Base-by-base conservation (phyloP, 2,329 filamentous ascomycete species). In the Aspergillus tanneri region DNA sequence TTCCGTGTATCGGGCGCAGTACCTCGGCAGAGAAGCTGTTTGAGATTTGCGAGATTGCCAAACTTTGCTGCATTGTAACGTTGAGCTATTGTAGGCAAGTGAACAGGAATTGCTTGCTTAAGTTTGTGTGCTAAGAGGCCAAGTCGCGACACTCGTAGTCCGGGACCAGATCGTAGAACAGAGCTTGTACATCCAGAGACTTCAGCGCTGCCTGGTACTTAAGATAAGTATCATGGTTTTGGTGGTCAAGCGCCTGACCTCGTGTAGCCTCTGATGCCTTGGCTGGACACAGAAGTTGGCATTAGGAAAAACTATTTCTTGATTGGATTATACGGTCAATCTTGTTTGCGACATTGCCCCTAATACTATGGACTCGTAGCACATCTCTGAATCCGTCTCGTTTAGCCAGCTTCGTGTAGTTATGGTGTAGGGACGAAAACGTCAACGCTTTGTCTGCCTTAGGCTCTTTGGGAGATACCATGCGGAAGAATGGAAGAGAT, bases 121-220 rank as follows among this genome's bases (percentile, higher is more conserved):
- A n/a, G n/a, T n/a, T n/a, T n/a, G n/a, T n/a, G n/a, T n/a, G n/a
- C n/a, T n/a, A n/a, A n/a, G n/a, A n/a, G n/a, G n/a, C 54, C 12
- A 63, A 58, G 18, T 56, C 41, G 10, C 46, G 46, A 14, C 22
- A 59, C 50, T 58, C 36, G 37, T 56, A 58, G 22, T 61, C 39
- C 32, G 47, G 49, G 14, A 57, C 53, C 5, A 61, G 16, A 32
- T 55, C 41, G 40, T 54, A 55, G 10, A 50, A 50, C 32, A 56
- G 24, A 3, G 59, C 58, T 14, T 55, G 12, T 10, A 62, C 47
- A 45, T 63, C 54, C 11, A 61, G 19, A 3, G 36, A 24, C 40
- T 61, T 63, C 0, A 61, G 36, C 12, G 11, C 10, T 27, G 47
- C 49, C 28, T 61, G 28, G 34, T 63, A 63, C 49, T 57, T 60